A percentile compares a stretch with the other conserved stretches of the same genome.
These are phyloP conservation scores for Venturiaceae sp. DNA, from an alignment of 2,329 filamentous ascomycete genomes.

Conservation along the genomic window DNA sequence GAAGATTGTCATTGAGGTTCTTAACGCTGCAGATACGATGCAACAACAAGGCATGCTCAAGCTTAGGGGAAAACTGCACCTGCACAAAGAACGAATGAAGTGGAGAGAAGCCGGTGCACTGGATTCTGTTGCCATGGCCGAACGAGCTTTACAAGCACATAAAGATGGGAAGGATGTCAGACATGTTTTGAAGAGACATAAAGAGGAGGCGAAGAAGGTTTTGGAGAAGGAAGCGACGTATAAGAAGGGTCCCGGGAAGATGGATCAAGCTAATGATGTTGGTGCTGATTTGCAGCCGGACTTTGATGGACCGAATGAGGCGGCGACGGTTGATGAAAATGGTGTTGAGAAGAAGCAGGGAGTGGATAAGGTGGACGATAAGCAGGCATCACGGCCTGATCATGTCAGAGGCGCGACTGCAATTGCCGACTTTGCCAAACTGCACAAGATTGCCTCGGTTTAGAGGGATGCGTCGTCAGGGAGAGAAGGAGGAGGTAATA, in stretches of 20 bases:
- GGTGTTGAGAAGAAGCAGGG: background rate
- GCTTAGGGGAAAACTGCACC: background rate
- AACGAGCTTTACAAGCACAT: conserved; percentile 5
- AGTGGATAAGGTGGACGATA: background rate
- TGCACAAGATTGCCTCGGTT: background rate
- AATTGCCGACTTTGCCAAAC: background rate
- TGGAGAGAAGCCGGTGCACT: conserved; percentile 4
- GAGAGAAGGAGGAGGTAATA: background rate
- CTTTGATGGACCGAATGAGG: background rate
- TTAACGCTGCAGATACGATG: background rate
- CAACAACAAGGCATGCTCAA: background rate
- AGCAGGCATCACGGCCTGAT: background rate
- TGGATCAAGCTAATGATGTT: background rate
- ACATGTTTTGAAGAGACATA: conserved; percentile 3
- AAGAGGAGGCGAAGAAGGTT: background rate
- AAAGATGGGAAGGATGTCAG: conserved; percentile 4
- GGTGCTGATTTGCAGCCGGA: background rate
- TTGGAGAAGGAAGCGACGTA: background rate
- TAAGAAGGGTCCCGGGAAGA: background rate
- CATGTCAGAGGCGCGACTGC: background rate
- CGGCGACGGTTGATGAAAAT: background rate
- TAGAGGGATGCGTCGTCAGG: background rate
- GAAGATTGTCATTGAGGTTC: conserved; percentile 1
- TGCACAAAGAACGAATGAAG: background rate
- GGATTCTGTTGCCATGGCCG: background rate